Evolutionary conservation across 306 rosid genomes (phyloP).

Genomic region (Rosa chinensis): DNA sequence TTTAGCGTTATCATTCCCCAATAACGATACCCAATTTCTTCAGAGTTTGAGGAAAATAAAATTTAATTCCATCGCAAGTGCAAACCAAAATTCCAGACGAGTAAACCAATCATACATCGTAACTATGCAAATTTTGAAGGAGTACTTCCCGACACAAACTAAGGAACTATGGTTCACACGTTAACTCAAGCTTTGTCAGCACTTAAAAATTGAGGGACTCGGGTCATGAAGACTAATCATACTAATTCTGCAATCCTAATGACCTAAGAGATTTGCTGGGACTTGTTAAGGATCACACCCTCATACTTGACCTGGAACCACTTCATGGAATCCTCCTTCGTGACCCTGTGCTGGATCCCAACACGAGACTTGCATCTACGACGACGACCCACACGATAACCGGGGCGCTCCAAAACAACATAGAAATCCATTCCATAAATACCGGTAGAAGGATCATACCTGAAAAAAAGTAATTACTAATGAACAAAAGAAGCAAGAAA

Average conservation of each 20-base stretch:
- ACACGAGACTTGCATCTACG: constrained; percentile 79
- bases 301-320: constrained; percentile 94
- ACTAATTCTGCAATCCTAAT: constrained; percentile 14
- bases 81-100: too few relatives aligned
- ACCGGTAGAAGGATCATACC: constrained; percentile 88
- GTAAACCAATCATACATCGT: not conserved
- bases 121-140: not conserved
- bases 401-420: constrained; percentile 77
- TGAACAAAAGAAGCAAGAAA: not conserved
- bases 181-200: constrained; percentile 9
- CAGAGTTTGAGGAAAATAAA: not conserved
- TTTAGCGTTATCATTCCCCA: not conserved
- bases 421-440: constrained; percentile 89
- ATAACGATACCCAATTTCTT: not conserved
- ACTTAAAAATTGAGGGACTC: constrained; percentile 21
- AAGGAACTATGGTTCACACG: not conserved
- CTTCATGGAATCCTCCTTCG: constrained; percentile 87
- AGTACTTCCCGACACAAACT: not conserved
- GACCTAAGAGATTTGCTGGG: constrained; percentile 43
- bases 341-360: constrained; percentile 84
- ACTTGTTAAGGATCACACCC: constrained; percentile 86
- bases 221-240: constrained; percentile 13
- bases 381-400: constrained; percentile 84
- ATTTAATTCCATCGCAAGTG: too few relatives aligned
- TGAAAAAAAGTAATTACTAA: constrained; percentile 17